Percentiles rank a stretch among this genome's conserved stretches.
These are phyloP conservation scores for Elsinoe necatrix DNA, from an alignment of 2,329 filamentous ascomycete genomes.

Conservation along the genomic window DNA sequence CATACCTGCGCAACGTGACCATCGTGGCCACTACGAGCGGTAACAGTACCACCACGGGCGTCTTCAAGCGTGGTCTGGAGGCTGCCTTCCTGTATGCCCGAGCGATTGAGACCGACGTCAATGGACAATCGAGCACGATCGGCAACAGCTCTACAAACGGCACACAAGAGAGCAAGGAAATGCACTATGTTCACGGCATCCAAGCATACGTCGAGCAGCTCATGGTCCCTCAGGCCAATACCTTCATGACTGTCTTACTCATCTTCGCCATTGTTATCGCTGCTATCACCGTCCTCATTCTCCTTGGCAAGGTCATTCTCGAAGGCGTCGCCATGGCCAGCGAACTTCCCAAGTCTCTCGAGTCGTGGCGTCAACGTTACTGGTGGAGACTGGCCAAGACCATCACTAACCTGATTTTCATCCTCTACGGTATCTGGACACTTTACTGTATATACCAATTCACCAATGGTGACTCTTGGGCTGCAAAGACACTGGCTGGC, in stretches of 20 bases:
- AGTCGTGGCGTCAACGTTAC: conserved; percentile 88
- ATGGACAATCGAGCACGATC: conserved; percentile 30
- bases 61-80: conserved; percentile 22
- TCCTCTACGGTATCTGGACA: conserved; percentile 92
- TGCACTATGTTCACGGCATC: conserved; percentile 61
- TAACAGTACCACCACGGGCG: conserved; percentile 29
- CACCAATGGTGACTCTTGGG: conserved; percentile 88
- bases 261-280: conserved; percentile 82
- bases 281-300: conserved; percentile 72
- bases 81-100: conserved; percentile 24
- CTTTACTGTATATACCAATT: conserved; percentile 96
- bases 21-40: conserved; percentile 57
- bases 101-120: conserved; percentile 33
- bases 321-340: conserved; percentile 88
- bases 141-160: conserved; percentile 23
- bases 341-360: conserved; percentile 69
- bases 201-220: conserved; percentile 76
- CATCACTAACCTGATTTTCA: conserved; percentile 79
- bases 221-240: conserved; percentile 77
- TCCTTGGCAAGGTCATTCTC: conserved; percentile 83
- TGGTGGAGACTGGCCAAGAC: conserved; percentile 87
- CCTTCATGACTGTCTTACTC: conserved; percentile 90
- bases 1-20: conserved; percentile 65
- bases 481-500: conserved; percentile 72
- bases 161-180: conserved; percentile 35